Conservation (phyloP, 1,284 basidiomycete genomes). For the Albatrellus sp. region DNA sequence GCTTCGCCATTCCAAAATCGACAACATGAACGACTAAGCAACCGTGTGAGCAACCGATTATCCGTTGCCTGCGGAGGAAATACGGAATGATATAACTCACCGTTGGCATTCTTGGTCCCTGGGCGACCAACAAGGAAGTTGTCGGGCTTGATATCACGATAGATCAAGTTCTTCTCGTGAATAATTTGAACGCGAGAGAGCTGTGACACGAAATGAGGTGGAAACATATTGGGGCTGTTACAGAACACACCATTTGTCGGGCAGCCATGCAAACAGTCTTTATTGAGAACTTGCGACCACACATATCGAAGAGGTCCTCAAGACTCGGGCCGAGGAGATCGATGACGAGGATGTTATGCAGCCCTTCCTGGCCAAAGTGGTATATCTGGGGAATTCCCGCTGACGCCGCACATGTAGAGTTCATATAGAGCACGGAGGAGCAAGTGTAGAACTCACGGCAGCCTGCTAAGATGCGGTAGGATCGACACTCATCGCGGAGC, state of each 20-base stretch:
- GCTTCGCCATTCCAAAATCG: constrained; percentile 97
- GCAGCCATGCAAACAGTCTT: constrained; percentile 98
- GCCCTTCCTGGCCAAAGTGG: constrained; percentile 95
- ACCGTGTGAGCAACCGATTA: not conserved
- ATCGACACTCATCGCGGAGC: constrained; percentile 91
- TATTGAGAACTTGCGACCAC: constrained; percentile 85
- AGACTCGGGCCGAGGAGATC: constrained; percentile 88
- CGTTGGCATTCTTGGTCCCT: constrained; percentile 77
- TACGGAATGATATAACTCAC: constrained; percentile 22
- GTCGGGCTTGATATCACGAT: constrained; percentile 96
- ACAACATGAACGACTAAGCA: constrained; percentile 45
- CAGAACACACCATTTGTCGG: constrained; percentile 76
- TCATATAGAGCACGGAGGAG: not conserved
- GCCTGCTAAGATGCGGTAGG: constrained; percentile 89
- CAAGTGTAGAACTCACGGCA: constrained; percentile 54
- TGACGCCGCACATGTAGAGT: constrained; percentile 19
- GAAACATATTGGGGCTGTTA: not conserved
- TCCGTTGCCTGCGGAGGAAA: not conserved
- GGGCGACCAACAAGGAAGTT: constrained; percentile 92
- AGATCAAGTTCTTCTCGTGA: constrained; percentile 95
- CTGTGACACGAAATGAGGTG: constrained; percentile 26
- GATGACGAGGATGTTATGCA: constrained; percentile 95
- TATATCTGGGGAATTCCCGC: constrained; percentile 92
- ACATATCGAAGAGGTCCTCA: constrained; percentile 95
- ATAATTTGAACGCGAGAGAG: constrained; percentile 87